Base-by-base conservation (phyloP, 768 basidiomycete species). In the Mrakia frigida region DNA sequence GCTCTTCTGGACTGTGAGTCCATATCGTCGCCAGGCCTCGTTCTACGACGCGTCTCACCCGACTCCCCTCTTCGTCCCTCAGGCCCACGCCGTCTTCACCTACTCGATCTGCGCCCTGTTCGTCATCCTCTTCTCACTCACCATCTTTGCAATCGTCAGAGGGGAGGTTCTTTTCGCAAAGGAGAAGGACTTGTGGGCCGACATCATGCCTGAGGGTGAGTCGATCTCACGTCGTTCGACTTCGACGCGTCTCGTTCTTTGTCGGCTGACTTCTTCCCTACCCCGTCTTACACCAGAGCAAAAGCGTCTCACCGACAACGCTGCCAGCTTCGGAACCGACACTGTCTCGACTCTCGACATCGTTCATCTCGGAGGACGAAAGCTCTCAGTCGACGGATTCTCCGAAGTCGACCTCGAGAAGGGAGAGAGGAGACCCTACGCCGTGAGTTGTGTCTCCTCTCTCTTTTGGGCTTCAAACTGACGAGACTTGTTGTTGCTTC, bases 61-160 rank as follows among this genome's bases (percentile, higher is more conserved):
- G 23, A 25, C 68, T 46, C 35, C 2, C 11, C 11, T 25, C 7
- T 39, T 69, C 28, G 33, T 6, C 37, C n/a, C 23, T n/a, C 63
- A 65, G 63, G 63, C 63, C 28, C 63, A 65, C 37, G 63, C 63
- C 63, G 63, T 65, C 31, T 65, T 65, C 63, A 65, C 63, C 37
- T n/a, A 10, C 70, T 7, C 41, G 5, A 52, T 72, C 25, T 56
- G n/a, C 28, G 28, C 41, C 33, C 11, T 72, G 9, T 72, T 33
- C 35, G 21, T 35, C 6, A 25, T 72, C 28, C 70, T 72, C 56
- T 41, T 72, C 28, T 33, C 31, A 11, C 25, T 72, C 5, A 72
- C 70, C 7, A 6, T 72, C 25, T 41, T n/a, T 25, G 70, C 70
- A 5, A 72, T 72, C 52, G 53, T 59, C 25, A 6, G 52, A 43